A percentile compares a stretch with the other conserved stretches of the same genome.
Evolutionary conservation across 371 early-diverging fungal species (phyloP).

Genomic region (Mortierella sp.): DNA sequence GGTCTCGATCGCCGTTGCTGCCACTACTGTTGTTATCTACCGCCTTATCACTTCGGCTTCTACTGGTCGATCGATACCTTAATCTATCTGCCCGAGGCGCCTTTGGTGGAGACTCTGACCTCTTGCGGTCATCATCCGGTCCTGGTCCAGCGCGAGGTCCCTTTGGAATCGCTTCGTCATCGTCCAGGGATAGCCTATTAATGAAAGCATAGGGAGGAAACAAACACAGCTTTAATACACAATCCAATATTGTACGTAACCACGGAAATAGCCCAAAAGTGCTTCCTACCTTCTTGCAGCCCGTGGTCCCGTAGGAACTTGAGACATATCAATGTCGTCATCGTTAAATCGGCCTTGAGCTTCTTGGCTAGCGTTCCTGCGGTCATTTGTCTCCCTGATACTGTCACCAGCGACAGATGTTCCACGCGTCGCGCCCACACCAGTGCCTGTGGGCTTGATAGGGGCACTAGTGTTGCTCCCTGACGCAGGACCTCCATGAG

Average conservation of each 20-base stretch:
- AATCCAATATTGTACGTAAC: not conserved
- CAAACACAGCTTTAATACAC: not conserved
- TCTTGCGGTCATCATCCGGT: slow-evolving; percentile 24
- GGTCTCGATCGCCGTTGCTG: slow-evolving; percentile 20
- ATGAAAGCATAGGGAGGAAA: not conserved
- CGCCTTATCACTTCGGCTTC: slow-evolving; percentile 33
- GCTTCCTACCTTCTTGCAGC: slow-evolving; percentile 32
- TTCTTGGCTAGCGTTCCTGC: not conserved
- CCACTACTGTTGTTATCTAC: not conserved
- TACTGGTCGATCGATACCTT: slow-evolving; percentile 41
- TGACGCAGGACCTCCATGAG: not conserved
- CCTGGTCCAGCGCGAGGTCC: slow-evolving; percentile 47
- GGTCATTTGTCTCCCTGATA: not conserved
- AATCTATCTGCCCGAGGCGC: slow-evolving; percentile 51
- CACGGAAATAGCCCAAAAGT: not conserved
- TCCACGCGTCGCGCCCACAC: not conserved
- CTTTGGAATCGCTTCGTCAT: slow-evolving; percentile 45
- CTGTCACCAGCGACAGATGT: slow-evolving; percentile 7
- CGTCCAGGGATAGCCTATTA: slow-evolving; percentile 25
- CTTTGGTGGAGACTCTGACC: slow-evolving; percentile 44
- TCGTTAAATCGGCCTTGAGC: slow-evolving; percentile 31
- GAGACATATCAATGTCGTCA: slow-evolving; percentile 51
- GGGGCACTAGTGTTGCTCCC: not conserved
- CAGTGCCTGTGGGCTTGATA: slow-evolving; percentile 1
- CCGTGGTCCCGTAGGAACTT: slow-evolving; percentile 52